Evolutionary conservation across 371 early-diverging fungal genomes (phyloP).

Genomic region (Lichtheimia hyalospora): DNA sequence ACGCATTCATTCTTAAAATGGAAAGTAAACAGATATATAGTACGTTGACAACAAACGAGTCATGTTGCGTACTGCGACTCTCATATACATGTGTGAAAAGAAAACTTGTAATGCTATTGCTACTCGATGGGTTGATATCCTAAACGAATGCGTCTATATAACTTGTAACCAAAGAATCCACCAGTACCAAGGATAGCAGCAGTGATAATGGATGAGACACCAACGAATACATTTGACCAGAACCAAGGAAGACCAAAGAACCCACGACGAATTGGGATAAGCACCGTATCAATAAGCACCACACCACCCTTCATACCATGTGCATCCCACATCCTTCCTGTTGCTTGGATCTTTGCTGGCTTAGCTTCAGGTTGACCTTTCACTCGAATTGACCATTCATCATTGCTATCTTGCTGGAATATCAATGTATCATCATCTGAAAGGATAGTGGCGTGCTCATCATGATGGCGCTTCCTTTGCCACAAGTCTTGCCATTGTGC

Average conservation of each 20-base stretch:
- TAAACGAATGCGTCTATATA: slow-evolving; percentile 69
- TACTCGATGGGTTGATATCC: slow-evolving; percentile 61
- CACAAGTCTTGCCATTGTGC: not conserved
- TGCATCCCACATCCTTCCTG: too few species aligned
- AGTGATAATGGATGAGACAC: slow-evolving; percentile 17
- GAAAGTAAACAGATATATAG: too few species aligned
- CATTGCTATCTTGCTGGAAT: slow-evolving; percentile 15
- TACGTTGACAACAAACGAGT: too few species aligned
- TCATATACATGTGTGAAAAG: too few species aligned
- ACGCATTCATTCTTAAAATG: too few species aligned
- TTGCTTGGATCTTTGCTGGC: not conserved
- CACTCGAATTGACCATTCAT: slow-evolving; percentile 18
- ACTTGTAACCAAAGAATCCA: slow-evolving; percentile 29
- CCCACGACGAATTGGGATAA: slow-evolving; percentile 26
- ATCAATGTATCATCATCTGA: slow-evolving; percentile 27
- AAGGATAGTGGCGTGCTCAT: slow-evolving; percentile 37
- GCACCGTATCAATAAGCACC: slow-evolving; percentile 36
- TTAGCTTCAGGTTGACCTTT: slow-evolving; percentile 21
- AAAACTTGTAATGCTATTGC: too few species aligned
- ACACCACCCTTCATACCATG: slow-evolving; percentile 34
- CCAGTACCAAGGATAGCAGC: slow-evolving; percentile 15
- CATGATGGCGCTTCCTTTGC: not conserved
- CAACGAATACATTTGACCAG: slow-evolving; percentile 33
- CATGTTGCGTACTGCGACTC: too few species aligned
- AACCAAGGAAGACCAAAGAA: slow-evolving; percentile 20